A percentile compares a stretch with the other conserved stretches of the same genome.
Evolutionary conservation across 179 eudicot genomes (phyloP).

Genomic region (Gypsophila paniculata): DNA sequence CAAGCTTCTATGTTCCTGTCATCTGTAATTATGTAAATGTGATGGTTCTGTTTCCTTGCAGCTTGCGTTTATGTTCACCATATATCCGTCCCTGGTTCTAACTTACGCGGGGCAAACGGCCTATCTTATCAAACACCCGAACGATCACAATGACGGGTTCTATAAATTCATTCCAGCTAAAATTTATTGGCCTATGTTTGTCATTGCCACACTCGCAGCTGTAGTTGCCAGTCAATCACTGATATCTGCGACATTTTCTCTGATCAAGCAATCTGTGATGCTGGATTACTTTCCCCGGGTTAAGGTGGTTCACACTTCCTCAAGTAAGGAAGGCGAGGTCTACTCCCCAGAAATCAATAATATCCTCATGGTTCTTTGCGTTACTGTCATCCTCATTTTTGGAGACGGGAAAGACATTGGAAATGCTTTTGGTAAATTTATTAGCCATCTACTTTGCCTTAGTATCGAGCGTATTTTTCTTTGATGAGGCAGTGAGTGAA

Average conservation of each 20-base stretch:
- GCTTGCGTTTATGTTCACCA: slow-evolving; percentile 46
- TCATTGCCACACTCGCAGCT: slow-evolving; percentile 61
- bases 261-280: slow-evolving; percentile 60
- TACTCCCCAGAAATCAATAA: slow-evolving; percentile 68
- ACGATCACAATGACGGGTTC: slow-evolving; percentile 45
- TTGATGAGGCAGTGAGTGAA: background rate
- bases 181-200: slow-evolving; percentile 72
- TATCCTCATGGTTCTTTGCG: slow-evolving; percentile 60
- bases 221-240: slow-evolving; percentile 70
- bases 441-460: background rate
- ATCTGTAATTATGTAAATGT: background rate
- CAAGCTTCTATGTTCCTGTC: background rate
- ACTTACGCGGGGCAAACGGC: slow-evolving; percentile 74
- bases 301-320: slow-evolving; percentile 62
- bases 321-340: slow-evolving; percentile 66
- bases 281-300: slow-evolving; percentile 68
- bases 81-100: slow-evolving; percentile 59
- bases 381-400: slow-evolving; percentile 54
- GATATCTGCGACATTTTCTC: slow-evolving; percentile 69
- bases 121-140: slow-evolving; percentile 53
- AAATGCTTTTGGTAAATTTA: slow-evolving; percentile 64
- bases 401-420: slow-evolving; percentile 58
- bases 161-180: slow-evolving; percentile 50
- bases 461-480: background rate
- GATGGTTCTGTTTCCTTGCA: slow-evolving; percentile 24